Base-by-base conservation (phyloP, 495 filamentous ascomycete genomes). In the Penicillium taxi region DNA sequence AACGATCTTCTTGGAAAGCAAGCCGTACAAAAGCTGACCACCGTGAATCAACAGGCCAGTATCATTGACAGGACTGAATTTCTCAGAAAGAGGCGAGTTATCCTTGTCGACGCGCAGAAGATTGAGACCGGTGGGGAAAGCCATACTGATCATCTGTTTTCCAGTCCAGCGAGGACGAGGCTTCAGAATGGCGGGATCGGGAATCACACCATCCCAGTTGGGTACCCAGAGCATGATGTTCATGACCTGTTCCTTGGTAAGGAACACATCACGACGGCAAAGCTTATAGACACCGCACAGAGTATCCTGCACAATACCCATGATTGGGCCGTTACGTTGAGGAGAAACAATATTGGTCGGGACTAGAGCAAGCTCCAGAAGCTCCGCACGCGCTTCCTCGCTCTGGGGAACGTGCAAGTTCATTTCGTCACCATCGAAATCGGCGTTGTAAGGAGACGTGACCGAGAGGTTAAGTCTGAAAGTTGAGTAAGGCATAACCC, bases 351-450 rank as follows among this genome's bases (percentile, higher is more conserved):
- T 94, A 56, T 99, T 94, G 41, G 88, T 72, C 5, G 91, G 91
- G 31, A 99, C 91, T 76, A 96, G 82, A 59, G 91, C 95, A 24
- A 99, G 79, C 53, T 95, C 75, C 49, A 75, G 82, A 46, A 99
- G 75, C 62, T 99, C 91, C 7, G 91, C 90, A 8, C 91, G 79
- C 15, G 91, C 86, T 61, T 99, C 93, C 50, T 99, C 90, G 12
- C 83, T 84, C 57, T 99, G 91, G 6, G 91, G 93, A 26, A 99
- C 93, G 71, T 99, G 91, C 61, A 99, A 76, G 55, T 99, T 99
- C 91, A 99, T 99, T 64, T 99, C 91, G 61, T 99, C 91, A 46
- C 91, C 91, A 55, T 99, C 91, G 56, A 99, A 99, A 80, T 99
- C 91, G 42, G 91, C 91, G 61, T 99, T 99, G 68, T 99, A 99